Evolutionary conservation across 2,329 filamentous ascomycete species (phyloP), one percentile per base, ranked within the genome.

Genomic region (Emergomyces pasteurianus): DNA sequence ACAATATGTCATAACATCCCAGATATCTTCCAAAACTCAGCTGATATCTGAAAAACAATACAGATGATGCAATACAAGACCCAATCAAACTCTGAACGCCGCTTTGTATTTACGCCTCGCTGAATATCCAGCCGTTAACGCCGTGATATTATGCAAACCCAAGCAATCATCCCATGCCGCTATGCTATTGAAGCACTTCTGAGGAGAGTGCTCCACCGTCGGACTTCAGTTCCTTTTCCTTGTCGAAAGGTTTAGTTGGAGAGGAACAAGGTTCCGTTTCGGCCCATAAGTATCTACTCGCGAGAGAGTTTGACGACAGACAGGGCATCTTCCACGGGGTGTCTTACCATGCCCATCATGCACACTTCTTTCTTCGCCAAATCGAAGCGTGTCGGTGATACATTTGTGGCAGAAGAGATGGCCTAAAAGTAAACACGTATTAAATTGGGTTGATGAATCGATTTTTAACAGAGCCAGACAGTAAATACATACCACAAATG

Each of bases 331-430:
- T 4, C 76, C 76, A 56, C 72, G 70, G 1, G 66, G 67, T 1
- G 67, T 58, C 58, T 73, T 74, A 2, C 69, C 68, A 2, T 65
- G 63, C 9, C 62, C 64, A 54, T 71, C 67, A 46, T 75, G 76
- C 10, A 74, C 68, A 47, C 77, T 67, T 62, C 74, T 79, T 64
- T 79, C 79, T 65, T 84, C 81, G 50, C 79, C 78, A 31, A 79
- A 80, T 46, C 80, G 80, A 21, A 86, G 72, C n/a, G 82, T 80
- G 67, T 84, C 81, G 58, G 81, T 78, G 49, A 86, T 79, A 65
- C 84, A 86, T 42, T 80, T 80, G 66, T 86, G 83, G 68, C 84
- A 86, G 70, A 86, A 86, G 28, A 86, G 75, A 67, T 86, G 84
- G 0, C 83, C 82, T 84, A 47, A 23, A 61, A 8, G 43, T 0